phyloP scores from a whole-genome alignment of 2,329 filamentous ascomycete genomes.

The Ceratocystis albifundus region DNA sequence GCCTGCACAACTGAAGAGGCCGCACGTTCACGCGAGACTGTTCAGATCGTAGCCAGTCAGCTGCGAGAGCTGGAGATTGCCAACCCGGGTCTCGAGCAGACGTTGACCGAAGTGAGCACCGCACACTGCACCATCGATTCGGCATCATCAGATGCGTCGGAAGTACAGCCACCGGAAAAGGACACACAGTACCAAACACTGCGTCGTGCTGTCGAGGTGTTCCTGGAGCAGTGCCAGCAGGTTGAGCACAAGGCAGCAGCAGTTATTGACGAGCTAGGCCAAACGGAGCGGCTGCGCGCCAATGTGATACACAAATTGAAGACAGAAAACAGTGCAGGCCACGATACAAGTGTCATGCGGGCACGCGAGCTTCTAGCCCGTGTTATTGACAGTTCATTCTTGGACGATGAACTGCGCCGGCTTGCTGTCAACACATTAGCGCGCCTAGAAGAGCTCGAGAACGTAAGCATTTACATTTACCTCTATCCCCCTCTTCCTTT shows the following conservation, averaged over 20 bases:
- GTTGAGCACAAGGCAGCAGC: constrained; percentile 12
- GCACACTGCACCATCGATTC: not conserved
- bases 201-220: constrained; percentile 10
- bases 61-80: constrained; percentile 19
- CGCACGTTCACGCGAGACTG: constrained; percentile 3
- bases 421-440: constrained; percentile 12
- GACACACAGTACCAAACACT: constrained; percentile 5
- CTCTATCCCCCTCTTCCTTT: not conserved
- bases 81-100: constrained; percentile 16
- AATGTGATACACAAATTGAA: constrained; percentile 19
- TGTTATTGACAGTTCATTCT: constrained; percentile 12
- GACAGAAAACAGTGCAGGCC: constrained; percentile 16
- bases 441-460: constrained; percentile 21
- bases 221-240: constrained; percentile 13
- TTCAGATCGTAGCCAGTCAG: constrained; percentile 18
- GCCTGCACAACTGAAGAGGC: constrained; percentile 13
- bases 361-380: constrained; percentile 18
- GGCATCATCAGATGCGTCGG: not conserved
- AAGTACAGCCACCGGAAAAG: not conserved
- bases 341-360: constrained; percentile 18
- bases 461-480: constrained; percentile 22
- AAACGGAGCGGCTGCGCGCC: constrained; percentile 14
- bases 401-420: constrained; percentile 17
- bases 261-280: constrained; percentile 15
- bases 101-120: constrained; percentile 11